These are phyloP conservation scores for Tolypocladium tropicale DNA, from an alignment of 2,329 filamentous ascomycete species.

Conservation along the genomic window DNA sequence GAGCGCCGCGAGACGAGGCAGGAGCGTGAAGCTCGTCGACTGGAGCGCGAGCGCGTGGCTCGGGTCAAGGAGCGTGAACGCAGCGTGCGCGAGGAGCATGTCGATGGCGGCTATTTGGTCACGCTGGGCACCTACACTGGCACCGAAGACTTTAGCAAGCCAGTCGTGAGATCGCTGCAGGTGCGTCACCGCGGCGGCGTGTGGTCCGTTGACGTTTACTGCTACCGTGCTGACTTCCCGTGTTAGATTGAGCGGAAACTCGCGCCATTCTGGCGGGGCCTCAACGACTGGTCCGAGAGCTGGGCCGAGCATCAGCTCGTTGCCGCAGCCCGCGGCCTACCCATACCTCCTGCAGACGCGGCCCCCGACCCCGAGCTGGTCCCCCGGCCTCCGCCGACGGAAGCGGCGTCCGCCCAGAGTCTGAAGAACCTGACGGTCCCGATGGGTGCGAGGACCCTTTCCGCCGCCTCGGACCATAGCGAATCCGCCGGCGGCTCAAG, in stretches of 20 bases:
- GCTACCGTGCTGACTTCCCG: slow-evolving; percentile 7
- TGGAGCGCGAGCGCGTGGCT: slow-evolving; percentile 69
- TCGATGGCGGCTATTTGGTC: slow-evolving; percentile 90
- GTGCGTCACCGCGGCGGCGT: slow-evolving; percentile 45
- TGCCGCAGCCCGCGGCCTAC: slow-evolving; percentile 73
- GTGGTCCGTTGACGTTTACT: background rate
- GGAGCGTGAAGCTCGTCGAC: slow-evolving; percentile 76
- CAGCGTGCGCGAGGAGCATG: slow-evolving; percentile 83
- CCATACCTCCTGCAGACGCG: slow-evolving; percentile 75
- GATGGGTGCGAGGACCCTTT: slow-evolving; percentile 66
- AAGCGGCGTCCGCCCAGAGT: slow-evolving; percentile 43
- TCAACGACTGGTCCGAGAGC: slow-evolving; percentile 77
- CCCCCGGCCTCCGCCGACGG: slow-evolving; percentile 32
- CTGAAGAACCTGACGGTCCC: slow-evolving; percentile 69
- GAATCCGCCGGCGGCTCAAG: slow-evolving; percentile 50
- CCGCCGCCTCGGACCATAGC: slow-evolving; percentile 62
- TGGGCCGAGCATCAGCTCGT: slow-evolving; percentile 97
- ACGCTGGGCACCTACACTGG: slow-evolving; percentile 92
- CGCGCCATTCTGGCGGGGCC: slow-evolving; percentile 89
- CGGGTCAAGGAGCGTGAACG: slow-evolving; percentile 78
- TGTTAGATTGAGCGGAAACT: slow-evolving; percentile 78
- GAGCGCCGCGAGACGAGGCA: slow-evolving; percentile 78
- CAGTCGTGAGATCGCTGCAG: slow-evolving; percentile 79
- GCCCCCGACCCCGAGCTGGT: slow-evolving; percentile 60
- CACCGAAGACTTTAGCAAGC: slow-evolving; percentile 86